Conservation (phyloP, 208 protist genomes). For the Vickermania ingenoplastis region DNA sequence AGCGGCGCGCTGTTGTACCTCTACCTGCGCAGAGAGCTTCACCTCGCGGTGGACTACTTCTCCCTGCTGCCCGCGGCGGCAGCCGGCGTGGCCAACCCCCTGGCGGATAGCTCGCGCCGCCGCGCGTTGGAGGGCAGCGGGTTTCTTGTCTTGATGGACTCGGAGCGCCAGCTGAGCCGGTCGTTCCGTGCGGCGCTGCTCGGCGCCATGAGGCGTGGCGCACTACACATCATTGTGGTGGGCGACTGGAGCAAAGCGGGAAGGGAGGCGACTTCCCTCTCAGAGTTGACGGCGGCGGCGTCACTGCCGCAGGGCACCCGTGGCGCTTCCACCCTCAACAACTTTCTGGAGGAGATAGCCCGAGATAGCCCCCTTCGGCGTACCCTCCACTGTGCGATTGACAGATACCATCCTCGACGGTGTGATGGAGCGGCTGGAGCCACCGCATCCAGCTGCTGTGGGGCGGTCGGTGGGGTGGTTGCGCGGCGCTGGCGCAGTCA, state of each 20-base stretch:
- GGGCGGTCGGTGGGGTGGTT: too few species aligned
- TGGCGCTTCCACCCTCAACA: too few species aligned
- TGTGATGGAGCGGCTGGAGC: too few species aligned
- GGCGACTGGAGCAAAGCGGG: background rate
- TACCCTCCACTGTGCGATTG: too few species aligned
- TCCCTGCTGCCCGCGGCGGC: slow-evolving; percentile 9
- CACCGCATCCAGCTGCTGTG: too few species aligned
- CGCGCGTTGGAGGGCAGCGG: background rate
- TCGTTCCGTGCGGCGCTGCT: slow-evolving; percentile 19
- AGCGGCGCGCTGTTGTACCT: slow-evolving; percentile 87
- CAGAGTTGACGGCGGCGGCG: too few species aligned
- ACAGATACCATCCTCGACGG: too few species aligned
- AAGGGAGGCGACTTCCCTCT: too few species aligned
- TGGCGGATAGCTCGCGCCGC: background rate
- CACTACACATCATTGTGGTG: background rate
- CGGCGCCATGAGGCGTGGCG: background rate
- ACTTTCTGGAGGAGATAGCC: too few species aligned
- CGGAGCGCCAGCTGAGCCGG: slow-evolving; percentile 26
- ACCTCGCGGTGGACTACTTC: slow-evolving; percentile 36
- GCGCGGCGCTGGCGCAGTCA: too few species aligned
- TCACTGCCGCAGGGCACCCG: too few species aligned
- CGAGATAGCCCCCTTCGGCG: too few species aligned
- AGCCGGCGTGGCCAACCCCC: background rate
- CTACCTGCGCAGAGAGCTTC: slow-evolving; percentile 29
- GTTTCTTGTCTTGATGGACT: slow-evolving; percentile 28